Evolutionary conservation across 2,329 filamentous ascomycete species (phyloP).

Genomic region (Penicillium paneum): DNA sequence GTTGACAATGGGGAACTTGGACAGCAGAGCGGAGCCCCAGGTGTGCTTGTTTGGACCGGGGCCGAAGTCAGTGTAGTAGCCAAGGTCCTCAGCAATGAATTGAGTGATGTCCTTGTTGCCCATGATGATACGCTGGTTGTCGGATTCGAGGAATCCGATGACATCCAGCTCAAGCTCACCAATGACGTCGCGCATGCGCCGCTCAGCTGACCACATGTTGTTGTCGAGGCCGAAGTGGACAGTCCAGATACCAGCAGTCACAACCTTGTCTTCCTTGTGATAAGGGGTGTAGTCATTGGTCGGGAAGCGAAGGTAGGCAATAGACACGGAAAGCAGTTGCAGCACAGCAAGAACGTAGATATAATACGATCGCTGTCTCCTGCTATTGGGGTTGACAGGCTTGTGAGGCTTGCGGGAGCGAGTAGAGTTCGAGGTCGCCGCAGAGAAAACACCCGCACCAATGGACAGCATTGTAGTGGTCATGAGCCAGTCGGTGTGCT

Average conservation of each 20-base stretch:
- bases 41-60: conserved; percentile 99
- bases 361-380: conserved; percentile 63
- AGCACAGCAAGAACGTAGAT: conserved; percentile 69
- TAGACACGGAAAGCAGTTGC: conserved; percentile 73
- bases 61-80: conserved; percentile 98
- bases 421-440: conserved; percentile 53
- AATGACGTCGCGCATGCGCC: conserved; percentile 86
- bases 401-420: conserved; percentile 35
- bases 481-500: conserved; percentile 97
- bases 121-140: conserved; percentile 98
- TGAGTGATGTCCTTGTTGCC: conserved; percentile 96
- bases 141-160: conserved; percentile 87
- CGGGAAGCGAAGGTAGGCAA: conserved; percentile 88
- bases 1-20: conserved; percentile 96
- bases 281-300: conserved; percentile 88
- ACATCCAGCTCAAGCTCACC: conserved; percentile 97
- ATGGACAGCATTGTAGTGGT: conserved; percentile 77
- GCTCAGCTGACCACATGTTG: conserved; percentile 97
- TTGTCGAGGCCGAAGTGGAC: conserved; percentile 98
- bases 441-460: conserved; percentile 77
- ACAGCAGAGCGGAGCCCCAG: conserved; percentile 88
- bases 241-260: conserved; percentile 97
- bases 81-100: conserved; percentile 89
- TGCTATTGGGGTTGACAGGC: conserved; percentile 37
- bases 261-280: conserved; percentile 78